phyloP scores from a whole-genome alignment of 805 yeast species.

The Schwanniomyces vanrijiae region DNA sequence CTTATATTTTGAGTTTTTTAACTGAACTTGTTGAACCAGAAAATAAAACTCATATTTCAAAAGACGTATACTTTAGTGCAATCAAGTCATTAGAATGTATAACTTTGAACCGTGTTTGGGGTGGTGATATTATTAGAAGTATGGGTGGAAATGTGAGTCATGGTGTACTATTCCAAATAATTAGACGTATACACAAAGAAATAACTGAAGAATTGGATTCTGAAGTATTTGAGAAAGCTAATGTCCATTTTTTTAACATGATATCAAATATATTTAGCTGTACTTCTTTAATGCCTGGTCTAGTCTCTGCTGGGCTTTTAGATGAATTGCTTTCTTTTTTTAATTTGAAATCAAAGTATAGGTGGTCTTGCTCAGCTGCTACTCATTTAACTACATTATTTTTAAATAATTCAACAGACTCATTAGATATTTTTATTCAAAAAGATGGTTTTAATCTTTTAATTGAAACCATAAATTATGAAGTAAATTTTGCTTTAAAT shows the following conservation, averaged over 20 bases:
- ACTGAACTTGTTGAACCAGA: constrained; percentile 76
- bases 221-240: constrained; percentile 35
- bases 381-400: constrained; percentile 54
- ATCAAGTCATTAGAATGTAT: constrained; percentile 68
- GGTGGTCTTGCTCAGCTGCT: constrained; percentile 63
- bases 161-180: constrained; percentile 72
- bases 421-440: constrained; percentile 62
- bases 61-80: constrained; percentile 57
- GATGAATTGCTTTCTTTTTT: constrained; percentile 64
- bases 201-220: constrained; percentile 40
- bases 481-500: constrained; percentile 61
- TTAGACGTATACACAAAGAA: constrained; percentile 60
- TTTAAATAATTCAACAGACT: constrained; percentile 45
- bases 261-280: constrained; percentile 62
- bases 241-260: constrained; percentile 58
- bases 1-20: constrained; percentile 65
- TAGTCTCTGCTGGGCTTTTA: constrained; percentile 76
- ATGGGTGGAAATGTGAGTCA: constrained; percentile 86
- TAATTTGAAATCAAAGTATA: constrained; percentile 47
- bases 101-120: constrained; percentile 65
- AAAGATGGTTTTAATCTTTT: constrained; percentile 64
- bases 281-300: constrained; percentile 51
- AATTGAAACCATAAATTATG: constrained; percentile 60
- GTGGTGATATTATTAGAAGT: constrained; percentile 73
- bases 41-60: constrained; percentile 44